Evolutionary conservation across 495 filamentous ascomycete genomes (phyloP).

Genomic region (Penicillium cinerascens): DNA sequence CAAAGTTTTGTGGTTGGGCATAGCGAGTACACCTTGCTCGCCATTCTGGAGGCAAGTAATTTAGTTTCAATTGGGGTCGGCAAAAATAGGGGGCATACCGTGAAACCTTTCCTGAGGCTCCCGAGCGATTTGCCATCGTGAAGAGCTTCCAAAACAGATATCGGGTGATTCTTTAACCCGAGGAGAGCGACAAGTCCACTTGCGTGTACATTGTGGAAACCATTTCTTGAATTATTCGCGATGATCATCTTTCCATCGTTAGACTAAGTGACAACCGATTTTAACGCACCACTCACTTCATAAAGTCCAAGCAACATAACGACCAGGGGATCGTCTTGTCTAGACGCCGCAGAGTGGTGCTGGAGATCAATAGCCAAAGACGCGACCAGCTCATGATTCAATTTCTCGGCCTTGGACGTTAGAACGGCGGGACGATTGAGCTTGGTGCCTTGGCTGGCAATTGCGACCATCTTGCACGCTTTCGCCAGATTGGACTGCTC

Average conservation of each 20-base stretch:
- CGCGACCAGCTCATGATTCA: neutral
- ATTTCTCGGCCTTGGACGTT: neutral
- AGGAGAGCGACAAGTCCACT: neutral
- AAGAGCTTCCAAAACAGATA: neutral
- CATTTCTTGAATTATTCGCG: neutral
- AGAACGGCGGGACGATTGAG: neutral
- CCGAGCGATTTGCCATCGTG: neutral
- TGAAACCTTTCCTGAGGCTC: neutral
- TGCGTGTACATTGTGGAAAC: neutral
- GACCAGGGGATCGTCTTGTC: neutral
- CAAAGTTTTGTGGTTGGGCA: neutral
- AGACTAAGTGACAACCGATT: neutral
- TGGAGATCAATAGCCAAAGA: neutral
- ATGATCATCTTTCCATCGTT: neutral
- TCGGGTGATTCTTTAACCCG: neutral
- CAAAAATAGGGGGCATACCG: neutral
- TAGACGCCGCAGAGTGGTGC: neutral
- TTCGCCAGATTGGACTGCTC: neutral
- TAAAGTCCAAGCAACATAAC: neutral
- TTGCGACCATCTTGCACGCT: neutral
- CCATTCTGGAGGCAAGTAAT: neutral
- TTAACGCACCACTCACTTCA: neutral
- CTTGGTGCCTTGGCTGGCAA: neutral
- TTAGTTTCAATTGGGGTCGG: neutral
- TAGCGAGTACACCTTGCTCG: neutral